Conservation (phyloP, 2,329 filamentous ascomycete species). For the Stagonosporopsis rhizophila region DNA sequence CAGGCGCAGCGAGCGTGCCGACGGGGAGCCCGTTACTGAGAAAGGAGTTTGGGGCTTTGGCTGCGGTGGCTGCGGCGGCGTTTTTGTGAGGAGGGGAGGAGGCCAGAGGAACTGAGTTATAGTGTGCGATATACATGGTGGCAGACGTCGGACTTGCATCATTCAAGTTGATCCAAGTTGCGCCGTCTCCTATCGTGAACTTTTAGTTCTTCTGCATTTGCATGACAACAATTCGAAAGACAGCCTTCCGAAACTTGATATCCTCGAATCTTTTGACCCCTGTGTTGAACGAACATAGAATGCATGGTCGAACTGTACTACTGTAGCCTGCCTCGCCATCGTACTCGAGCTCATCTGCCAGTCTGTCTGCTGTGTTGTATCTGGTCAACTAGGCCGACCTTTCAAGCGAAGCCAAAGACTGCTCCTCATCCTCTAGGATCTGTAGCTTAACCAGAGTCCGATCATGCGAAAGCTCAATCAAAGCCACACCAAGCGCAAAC, state of each 20-base stretch:
- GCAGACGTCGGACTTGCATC: no score
- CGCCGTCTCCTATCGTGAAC: background rate
- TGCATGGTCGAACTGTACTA: constrained; percentile 42
- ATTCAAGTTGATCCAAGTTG: background rate
- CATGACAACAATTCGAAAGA: constrained; percentile 36
- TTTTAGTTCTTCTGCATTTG: background rate
- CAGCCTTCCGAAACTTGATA: constrained; percentile 35
- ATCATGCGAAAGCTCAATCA: constrained; percentile 47
- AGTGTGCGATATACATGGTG: no score
- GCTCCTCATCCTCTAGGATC: constrained; percentile 17
- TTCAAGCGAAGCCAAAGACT: background rate
- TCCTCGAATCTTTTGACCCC: constrained; percentile 35
- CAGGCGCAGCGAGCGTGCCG: constrained; percentile 26
- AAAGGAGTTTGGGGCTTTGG: constrained; percentile 37
- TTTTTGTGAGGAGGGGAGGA: constrained; percentile 27
- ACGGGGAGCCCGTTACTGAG: constrained; percentile 31
- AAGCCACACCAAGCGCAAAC: constrained; percentile 43
- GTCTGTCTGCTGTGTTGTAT: constrained; percentile 10
- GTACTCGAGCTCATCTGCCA: constrained; percentile 35
- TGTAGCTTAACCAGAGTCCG: constrained; percentile 32
- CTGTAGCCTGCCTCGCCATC: constrained; percentile 41
- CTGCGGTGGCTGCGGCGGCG: constrained; percentile 36
- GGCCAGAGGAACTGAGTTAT: no score
- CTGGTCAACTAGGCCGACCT: background rate
- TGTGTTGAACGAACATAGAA: constrained; percentile 42